Conservation (phyloP, 768 basidiomycete species). For the Tulasnella sp. region DNA sequence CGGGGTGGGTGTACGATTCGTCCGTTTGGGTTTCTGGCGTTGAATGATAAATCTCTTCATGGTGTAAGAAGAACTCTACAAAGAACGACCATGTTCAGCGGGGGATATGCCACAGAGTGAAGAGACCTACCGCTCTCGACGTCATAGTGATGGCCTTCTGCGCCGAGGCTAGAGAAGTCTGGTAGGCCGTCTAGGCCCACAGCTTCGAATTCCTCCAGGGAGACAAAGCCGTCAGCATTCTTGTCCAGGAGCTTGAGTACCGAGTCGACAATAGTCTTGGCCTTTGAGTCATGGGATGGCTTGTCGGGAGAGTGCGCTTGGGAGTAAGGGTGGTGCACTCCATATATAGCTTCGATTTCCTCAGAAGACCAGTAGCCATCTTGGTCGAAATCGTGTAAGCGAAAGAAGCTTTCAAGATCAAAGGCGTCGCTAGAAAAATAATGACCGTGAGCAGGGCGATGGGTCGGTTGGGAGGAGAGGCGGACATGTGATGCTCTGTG, state of each 20-base stretch:
- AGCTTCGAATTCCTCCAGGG: conserved; percentile 55
- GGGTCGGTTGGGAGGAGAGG: neutral
- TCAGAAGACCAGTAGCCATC: conserved; percentile 72
- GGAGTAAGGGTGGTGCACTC: conserved; percentile 84
- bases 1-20: conserved; percentile 85
- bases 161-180: conserved; percentile 70
- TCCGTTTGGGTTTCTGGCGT: conserved; percentile 98
- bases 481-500: conserved; percentile 75
- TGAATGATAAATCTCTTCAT: conserved; percentile 92
- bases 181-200: conserved; percentile 68
- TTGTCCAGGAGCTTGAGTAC: conserved; percentile 63
- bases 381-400: conserved; percentile 86
- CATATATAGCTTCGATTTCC: conserved; percentile 93
- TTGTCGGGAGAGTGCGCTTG: conserved; percentile 78
- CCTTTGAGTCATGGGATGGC: conserved; percentile 67
- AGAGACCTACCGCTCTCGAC: conserved; percentile 61
- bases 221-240: conserved; percentile 56
- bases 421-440: conserved; percentile 54
- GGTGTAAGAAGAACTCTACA: conserved; percentile 90
- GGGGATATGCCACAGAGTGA: neutral
- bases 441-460: neutral
- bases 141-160: conserved; percentile 89
- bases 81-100: conserved; percentile 5
- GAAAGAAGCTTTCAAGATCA: conserved; percentile 81
- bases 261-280: conserved; percentile 57